phyloP scores from a whole-genome alignment of 179 eudicot genomes.

The Monotropa hypopitys region DNA sequence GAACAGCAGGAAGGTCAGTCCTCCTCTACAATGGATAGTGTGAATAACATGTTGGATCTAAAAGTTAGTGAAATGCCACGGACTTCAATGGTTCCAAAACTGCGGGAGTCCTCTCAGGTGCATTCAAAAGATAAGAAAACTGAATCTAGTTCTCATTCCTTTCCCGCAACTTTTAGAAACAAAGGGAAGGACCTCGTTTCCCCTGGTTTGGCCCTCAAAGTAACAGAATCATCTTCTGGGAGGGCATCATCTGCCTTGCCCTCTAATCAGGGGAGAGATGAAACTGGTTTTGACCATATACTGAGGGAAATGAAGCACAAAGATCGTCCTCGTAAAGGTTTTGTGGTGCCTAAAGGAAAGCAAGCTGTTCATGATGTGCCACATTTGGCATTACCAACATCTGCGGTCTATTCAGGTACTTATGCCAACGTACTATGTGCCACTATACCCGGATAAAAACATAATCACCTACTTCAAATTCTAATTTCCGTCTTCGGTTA shows the following conservation, averaged over 20 bases:
- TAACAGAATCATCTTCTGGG: background rate
- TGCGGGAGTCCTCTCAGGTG: constrained; percentile 1
- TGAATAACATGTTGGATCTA: background rate
- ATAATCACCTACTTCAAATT: too few species aligned
- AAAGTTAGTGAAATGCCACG: constrained; percentile 1
- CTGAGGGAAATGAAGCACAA: background rate
- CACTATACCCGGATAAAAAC: too few species aligned
- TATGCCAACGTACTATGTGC: background rate
- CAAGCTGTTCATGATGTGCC: background rate
- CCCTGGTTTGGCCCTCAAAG: background rate
- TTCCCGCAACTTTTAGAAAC: background rate
- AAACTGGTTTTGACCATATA: constrained; percentile 2
- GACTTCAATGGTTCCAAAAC: background rate
- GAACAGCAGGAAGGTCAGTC: constrained; percentile 7
- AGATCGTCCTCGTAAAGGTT: background rate
- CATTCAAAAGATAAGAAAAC: background rate
- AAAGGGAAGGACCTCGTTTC: constrained; percentile 16
- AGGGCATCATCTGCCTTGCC: constrained; percentile 8
- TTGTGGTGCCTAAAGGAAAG: constrained; percentile 2
- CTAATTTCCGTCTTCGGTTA: too few species aligned
- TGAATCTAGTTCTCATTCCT: constrained; percentile 5
- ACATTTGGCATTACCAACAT: background rate
- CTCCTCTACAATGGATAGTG: constrained; percentile 7
- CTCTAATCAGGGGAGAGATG: constrained; percentile 5
- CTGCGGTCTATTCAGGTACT: constrained; percentile 8